Percentiles rank a stretch among this genome's conserved stretches.
These are phyloP conservation scores for Trichoderma breve DNA, from an alignment of 2,329 filamentous ascomycete species.

Conservation along the genomic window DNA sequence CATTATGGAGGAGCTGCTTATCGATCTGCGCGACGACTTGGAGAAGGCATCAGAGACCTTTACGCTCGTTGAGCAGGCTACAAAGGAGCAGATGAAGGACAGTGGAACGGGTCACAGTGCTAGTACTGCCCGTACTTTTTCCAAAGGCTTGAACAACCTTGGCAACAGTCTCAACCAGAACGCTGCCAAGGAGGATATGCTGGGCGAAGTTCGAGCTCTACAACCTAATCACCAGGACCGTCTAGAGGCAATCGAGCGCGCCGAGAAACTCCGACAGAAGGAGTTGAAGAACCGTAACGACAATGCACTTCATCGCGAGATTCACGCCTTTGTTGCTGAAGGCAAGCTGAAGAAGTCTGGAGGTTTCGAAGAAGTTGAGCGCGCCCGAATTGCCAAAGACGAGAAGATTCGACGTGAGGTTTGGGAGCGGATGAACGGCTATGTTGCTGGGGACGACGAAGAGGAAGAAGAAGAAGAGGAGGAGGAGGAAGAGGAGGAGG, in stretches of 20 bases:
- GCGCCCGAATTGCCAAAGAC: slow-evolving; percentile 79
- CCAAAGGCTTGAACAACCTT: slow-evolving; percentile 52
- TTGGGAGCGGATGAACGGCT: slow-evolving; percentile 64
- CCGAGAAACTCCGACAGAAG: slow-evolving; percentile 84
- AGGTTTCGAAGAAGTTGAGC: slow-evolving; percentile 90
- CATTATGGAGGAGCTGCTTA: slow-evolving; percentile 91
- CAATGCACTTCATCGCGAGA: slow-evolving; percentile 78
- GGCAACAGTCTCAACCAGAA: slow-evolving; percentile 64
- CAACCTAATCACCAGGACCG: slow-evolving; percentile 92
- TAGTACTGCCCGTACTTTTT: slow-evolving; percentile 55
- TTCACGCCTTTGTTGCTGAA: slow-evolving; percentile 80
- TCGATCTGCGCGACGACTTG: slow-evolving; percentile 89
- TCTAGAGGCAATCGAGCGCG: slow-evolving; percentile 94
- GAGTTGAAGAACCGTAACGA: slow-evolving; percentile 77
- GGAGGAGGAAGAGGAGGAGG: slow-evolving; percentile 26
- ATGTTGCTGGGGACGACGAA: slow-evolving; percentile 44
- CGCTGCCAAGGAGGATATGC: slow-evolving; percentile 83
- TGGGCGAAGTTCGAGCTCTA: slow-evolving; percentile 89
- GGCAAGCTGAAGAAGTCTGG: slow-evolving; percentile 94
- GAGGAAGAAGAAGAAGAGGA: slow-evolving; percentile 38
- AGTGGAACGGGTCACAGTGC: slow-evolving; percentile 52
- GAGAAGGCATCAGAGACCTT: slow-evolving; percentile 95
- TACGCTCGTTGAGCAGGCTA: slow-evolving; percentile 91
- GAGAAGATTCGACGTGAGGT: slow-evolving; percentile 81
- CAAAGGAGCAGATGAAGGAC: slow-evolving; percentile 93